Evolutionary conservation across 441 rosid genomes (phyloP), one percentile per base, ranked within the genome.

Genomic region (Mallotus repandus): DNA sequence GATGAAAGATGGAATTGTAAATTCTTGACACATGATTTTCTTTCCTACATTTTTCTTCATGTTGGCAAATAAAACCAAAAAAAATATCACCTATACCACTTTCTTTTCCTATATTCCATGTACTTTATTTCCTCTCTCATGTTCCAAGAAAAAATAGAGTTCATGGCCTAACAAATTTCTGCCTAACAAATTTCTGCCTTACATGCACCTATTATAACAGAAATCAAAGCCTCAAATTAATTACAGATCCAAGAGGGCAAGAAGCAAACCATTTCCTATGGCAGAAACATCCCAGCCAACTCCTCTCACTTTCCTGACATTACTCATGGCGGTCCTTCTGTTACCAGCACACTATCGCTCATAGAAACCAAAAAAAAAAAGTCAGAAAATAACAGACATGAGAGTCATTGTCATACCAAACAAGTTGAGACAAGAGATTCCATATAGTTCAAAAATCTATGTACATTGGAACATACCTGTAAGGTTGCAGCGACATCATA

Each of bases 281-380:
- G 99, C 98, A 84, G 98, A 86, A 78, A 92, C 83, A 74, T 85
- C 98, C 99, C 98, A 96, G 73, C 99, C 99, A 82, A 96, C 98
- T 10, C 98, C 99, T 83, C 81, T 89, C 41, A 96, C 99, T 58
- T 81, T 84, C 76, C 72, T 84, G 74, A 84, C 81, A 63, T 90
- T 83, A 86, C 98, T 96, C 99, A 96, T 96, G 74, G 99, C 97
- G 35, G 98, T 96, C 81, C 99, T 91, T 81, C 98, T 85, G 81
- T 96, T 96, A 69, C 98, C 99, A n/a, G 99, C 99, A 84, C 99
- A 96, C 99, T 96, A 81, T 19, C 12, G 65, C 25, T 48, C 77
- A 65, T 14, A 57, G 4, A 64, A 41, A 57, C 60, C 67, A 63
- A 21, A 57, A 29, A 29, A 25, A 29, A 29, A 29, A 29, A 1